These are phyloP conservation scores for Botrytis pseudocinerea DNA, from an alignment of 2,329 filamentous ascomycete genomes.

Conservation along the genomic window DNA sequence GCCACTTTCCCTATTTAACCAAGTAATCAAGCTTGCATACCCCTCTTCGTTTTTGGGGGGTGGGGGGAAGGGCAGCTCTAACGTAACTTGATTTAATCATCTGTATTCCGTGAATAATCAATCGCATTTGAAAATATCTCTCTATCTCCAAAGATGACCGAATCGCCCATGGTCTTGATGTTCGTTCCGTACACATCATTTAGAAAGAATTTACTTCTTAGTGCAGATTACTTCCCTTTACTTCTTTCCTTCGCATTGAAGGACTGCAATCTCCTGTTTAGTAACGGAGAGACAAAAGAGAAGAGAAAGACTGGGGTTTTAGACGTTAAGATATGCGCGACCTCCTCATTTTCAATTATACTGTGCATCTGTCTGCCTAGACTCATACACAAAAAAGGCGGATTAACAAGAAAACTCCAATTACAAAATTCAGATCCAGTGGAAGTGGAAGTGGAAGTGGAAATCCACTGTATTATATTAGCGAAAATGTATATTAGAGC, in stretches of 20 bases:
- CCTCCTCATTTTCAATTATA: not conserved
- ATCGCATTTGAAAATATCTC: not conserved
- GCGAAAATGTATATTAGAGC: not conserved
- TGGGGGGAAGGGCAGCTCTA: not conserved
- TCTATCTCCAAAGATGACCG: not conserved
- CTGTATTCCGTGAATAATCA: not conserved
- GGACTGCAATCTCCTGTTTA: not conserved
- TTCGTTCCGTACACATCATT: not conserved
- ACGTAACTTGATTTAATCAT: not conserved
- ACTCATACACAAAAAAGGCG: not conserved
- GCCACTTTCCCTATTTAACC: not conserved
- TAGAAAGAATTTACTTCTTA: not conserved
- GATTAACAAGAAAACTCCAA: accelerated
- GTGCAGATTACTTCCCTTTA: not conserved
- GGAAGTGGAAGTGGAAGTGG: not conserved
- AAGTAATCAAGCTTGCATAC: not conserved
- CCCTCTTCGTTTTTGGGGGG: not conserved
- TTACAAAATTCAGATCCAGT: not conserved
- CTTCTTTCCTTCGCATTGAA: not conserved
- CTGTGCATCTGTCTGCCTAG: not conserved
- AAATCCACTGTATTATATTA: not conserved
- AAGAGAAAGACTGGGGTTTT: not conserved
- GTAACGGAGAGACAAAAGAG: not conserved
- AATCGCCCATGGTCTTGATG: not conserved
- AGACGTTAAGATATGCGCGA: not conserved